Evolutionary conservation across 495 filamentous ascomycete genomes (phyloP), one percentile per base, ranked within the genome.

Genomic region (Neurospora sp.): DNA sequence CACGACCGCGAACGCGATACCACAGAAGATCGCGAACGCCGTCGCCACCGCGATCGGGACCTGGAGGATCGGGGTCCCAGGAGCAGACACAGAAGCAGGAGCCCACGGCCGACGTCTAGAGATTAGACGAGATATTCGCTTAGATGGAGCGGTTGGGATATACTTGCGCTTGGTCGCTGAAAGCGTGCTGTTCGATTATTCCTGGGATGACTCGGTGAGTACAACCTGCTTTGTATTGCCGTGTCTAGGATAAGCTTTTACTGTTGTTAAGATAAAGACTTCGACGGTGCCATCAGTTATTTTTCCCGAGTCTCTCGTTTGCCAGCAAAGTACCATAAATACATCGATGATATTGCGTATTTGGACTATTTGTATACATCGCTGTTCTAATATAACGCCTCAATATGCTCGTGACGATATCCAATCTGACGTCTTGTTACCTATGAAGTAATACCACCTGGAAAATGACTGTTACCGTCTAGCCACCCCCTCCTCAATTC

Each of bases 1-100:
- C 78, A 80, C 5, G 22, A 16, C 11, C 70, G 22, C 16, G 46
- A 74, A 68, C 75, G 81, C 11, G 79, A 80, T 12, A 68, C n/a
- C 8, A 48, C 73, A 5, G 73, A 74, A 59, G 78, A 76, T 38
- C 44, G 69, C 9, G 71, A 78, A 27, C 77, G 69, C 9, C 72
- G 71, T 46, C 71, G 59, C 4, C 69, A 75, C 16, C 74, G 73
- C 1, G 71, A 66, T 12, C 44, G 42, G 5, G 74, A 75, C 5
- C n/a, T n/a, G 41, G 41, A 44, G 3, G 70, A 61, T 14, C 53
- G 59, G 2, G 72, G 74, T 6, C 35, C 20, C 20, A 16, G 38
- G 14, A 69, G 31, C 20, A 38, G 61, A 39, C 69, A 70, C 38
- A 69, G 74, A 27, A 39, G 73, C 12, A 69, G 71, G n/a, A 40